phyloP scores from a whole-genome alignment of 1,284 basidiomycete genomes.

The Chondrostereum purpureum region DNA sequence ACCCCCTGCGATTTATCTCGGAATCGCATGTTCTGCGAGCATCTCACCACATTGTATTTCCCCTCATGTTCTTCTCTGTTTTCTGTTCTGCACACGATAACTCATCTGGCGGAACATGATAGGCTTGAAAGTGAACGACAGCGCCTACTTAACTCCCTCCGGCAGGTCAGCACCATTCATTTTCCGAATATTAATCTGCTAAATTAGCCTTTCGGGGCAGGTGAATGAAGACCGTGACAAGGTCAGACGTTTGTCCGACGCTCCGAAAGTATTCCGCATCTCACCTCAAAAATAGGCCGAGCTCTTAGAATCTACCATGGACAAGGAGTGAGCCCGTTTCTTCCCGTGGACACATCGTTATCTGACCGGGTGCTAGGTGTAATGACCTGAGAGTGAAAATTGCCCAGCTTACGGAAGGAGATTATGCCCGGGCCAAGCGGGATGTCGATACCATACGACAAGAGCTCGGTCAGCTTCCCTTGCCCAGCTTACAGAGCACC shows the following conservation, averaged over 20 bases:
- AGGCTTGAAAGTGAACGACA: slow-evolving; percentile 70
- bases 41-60: too few relatives aligned
- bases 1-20: too few relatives aligned
- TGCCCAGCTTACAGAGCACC: slow-evolving; percentile 62
- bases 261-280: neutral
- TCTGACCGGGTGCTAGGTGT: slow-evolving; percentile 35
- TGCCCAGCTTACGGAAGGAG: slow-evolving; percentile 58
- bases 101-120: slow-evolving; percentile 6
- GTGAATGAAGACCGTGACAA: slow-evolving; percentile 76
- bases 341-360: neutral
- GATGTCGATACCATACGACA: slow-evolving; percentile 68
- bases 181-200: slow-evolving; percentile 4
- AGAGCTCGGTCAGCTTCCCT: slow-evolving; percentile 66
- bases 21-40: too few relatives aligned
- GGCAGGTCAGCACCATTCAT: slow-evolving; percentile 41
- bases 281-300: slow-evolving; percentile 6
- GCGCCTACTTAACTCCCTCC: slow-evolving; percentile 55
- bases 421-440: slow-evolving; percentile 62
- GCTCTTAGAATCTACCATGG: slow-evolving; percentile 6
- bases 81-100: slow-evolving; percentile 3
- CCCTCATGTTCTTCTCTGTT: too few relatives aligned
- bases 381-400: slow-evolving; percentile 60
- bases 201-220: slow-evolving; percentile 28
- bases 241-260: slow-evolving; percentile 27
- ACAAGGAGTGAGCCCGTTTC: neutral